These are phyloP conservation scores for Penicillium verrucosum DNA, from an alignment of 2,329 filamentous ascomycete species.

Conservation along the genomic window DNA sequence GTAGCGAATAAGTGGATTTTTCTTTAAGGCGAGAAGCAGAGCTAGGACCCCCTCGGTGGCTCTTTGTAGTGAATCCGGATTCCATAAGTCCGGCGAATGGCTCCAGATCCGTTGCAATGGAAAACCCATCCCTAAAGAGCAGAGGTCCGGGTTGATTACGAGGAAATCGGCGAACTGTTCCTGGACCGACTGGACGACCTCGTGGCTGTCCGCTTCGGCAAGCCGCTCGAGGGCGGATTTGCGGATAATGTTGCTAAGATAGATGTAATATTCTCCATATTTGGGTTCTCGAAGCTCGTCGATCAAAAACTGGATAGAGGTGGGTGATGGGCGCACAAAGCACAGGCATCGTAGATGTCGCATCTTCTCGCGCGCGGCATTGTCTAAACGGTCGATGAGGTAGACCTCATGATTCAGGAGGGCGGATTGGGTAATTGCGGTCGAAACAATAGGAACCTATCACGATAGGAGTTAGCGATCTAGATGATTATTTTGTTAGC, in stretches of 20 bases:
- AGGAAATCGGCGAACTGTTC: constrained; percentile 97
- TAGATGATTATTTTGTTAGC: constrained; percentile 2
- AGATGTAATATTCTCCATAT: constrained; percentile 95
- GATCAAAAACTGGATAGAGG: constrained; percentile 88
- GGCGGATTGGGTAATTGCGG: constrained; percentile 90
- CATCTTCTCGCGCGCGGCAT: constrained; percentile 90
- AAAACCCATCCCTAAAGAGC: constrained; percentile 70
- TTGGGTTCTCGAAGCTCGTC: constrained; percentile 94
- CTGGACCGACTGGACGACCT: constrained; percentile 89
- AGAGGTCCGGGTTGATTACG: constrained; percentile 91
- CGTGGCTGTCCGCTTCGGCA: constrained; percentile 94
- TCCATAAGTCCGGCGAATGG: constrained; percentile 79
- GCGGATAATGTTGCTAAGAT: constrained; percentile 96
- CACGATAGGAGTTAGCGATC: constrained; percentile 23
- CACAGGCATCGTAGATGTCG: constrained; percentile 90
- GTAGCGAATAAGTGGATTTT: constrained; percentile 92
- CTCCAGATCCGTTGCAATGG: constrained; percentile 79
- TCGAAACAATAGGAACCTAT: constrained; percentile 83
- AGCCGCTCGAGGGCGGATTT: constrained; percentile 92
- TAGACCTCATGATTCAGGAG: constrained; percentile 96
- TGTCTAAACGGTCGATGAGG: constrained; percentile 93
- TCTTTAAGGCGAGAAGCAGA: constrained; percentile 83
- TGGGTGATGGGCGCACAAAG: constrained; percentile 85
- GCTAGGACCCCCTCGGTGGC: constrained; percentile 85
- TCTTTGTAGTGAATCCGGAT: constrained; percentile 79